Percentiles rank a stretch among this genome's conserved stretches.
Conservation (phyloP, 2,329 filamentous ascomycete genomes). For the Cladosporium austrohemisphaericum region DNA sequence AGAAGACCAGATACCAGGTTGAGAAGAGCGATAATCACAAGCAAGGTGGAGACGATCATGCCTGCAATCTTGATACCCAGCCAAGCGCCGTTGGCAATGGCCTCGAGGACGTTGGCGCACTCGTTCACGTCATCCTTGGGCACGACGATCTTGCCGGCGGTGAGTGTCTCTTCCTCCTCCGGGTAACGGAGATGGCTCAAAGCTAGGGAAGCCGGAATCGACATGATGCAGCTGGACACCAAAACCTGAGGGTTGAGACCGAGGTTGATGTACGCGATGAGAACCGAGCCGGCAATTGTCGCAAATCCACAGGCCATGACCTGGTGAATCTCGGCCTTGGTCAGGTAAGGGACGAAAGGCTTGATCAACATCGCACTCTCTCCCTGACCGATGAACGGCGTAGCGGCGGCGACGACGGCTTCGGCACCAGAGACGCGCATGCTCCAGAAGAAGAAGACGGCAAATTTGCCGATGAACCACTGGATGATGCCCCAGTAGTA, state of each 20-base stretch:
- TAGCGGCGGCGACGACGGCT: conserved; percentile 88
- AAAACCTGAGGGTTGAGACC: conserved; percentile 81
- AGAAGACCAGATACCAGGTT: conserved; percentile 71
- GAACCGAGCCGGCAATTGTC: conserved; percentile 82
- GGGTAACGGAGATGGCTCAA: conserved; percentile 87
- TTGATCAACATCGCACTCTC: conserved; percentile 91
- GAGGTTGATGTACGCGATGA: conserved; percentile 80
- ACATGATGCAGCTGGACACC: conserved; percentile 92
- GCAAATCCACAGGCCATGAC: conserved; percentile 91
- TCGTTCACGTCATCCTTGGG: conserved; percentile 74
- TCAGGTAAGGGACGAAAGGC: conserved; percentile 81
- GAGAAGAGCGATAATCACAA: conserved; percentile 77
- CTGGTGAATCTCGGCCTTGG: conserved; percentile 83
- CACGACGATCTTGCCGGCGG: conserved; percentile 74
- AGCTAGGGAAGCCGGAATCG: conserved; percentile 83
- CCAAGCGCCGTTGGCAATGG: conserved; percentile 81
- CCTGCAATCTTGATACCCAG: conserved; percentile 81
- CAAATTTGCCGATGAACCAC: conserved; percentile 86
- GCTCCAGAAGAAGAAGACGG: conserved; percentile 85
- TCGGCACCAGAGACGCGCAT: conserved; percentile 85
- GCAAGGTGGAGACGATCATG: conserved; percentile 74
- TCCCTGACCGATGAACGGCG: conserved; percentile 90
- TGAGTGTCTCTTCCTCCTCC: conserved; percentile 81
- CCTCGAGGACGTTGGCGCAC: conserved; percentile 77
- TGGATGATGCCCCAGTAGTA: conserved; percentile 79